Conservation (phyloP, 768 basidiomycete genomes). For the Pisolithus albus region DNA sequence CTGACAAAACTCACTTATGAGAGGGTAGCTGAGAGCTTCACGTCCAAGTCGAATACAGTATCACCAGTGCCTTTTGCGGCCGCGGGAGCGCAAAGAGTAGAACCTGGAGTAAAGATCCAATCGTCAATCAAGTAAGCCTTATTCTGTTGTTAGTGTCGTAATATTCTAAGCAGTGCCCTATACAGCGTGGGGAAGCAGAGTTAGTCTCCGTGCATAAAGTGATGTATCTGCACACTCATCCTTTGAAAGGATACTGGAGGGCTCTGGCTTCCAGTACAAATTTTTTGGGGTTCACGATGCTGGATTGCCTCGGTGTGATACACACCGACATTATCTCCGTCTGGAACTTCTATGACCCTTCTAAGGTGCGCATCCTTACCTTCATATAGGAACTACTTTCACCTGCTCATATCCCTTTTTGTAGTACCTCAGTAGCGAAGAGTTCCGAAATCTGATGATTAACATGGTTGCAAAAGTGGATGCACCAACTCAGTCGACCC, state of each 20-base stretch:
- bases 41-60: too few relatives aligned
- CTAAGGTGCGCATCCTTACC: background rate
- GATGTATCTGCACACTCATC: background rate
- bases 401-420: background rate
- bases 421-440: background rate
- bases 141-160: background rate
- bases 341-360: conserved; percentile 17
- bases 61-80: background rate
- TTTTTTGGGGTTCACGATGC: conserved; percentile 6
- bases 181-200: conserved; percentile 3
- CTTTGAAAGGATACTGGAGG: conserved; percentile 15
- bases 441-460: too few relatives aligned
- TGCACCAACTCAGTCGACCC: too few relatives aligned
- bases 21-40: conserved; percentile 1
- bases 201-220: background rate
- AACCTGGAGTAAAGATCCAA: background rate
- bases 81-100: conserved; percentile 2
- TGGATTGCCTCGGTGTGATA: conserved; percentile 11
- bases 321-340: conserved; percentile 13
- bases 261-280: conserved; percentile 5
- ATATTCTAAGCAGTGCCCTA: background rate
- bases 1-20: conserved; percentile 1
- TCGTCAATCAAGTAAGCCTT: background rate
- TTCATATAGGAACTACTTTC: too few relatives aligned
- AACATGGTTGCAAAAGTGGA: too few relatives aligned